Base-by-base conservation (phyloP, 2,329 filamentous ascomycete species). In the Clathrospora elynae region DNA sequence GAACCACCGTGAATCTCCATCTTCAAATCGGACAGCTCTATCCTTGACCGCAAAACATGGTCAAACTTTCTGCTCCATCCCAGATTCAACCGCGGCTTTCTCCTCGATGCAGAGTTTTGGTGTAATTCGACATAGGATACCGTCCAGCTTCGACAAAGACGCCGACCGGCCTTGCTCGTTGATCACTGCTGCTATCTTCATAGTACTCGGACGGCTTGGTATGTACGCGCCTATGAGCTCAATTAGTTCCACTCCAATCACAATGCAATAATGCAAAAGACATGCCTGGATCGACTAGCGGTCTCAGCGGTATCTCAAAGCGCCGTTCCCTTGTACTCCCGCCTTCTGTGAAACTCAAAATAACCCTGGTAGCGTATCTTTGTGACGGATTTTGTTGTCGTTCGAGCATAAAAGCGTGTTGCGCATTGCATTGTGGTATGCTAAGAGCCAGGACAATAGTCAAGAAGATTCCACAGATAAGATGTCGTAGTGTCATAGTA, bases 11-110 rank as follows among this genome's bases (percentile, higher is more conserved):
- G 52, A 61, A 1, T 46, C 36, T 8, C 48, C 34, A 22, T 56
- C 46, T 13, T 63, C 58, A 33, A 73, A 62, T 3, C 49, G 50
- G 11, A 73, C 62, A 19, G 56, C 30, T 5, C 59, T 64, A 36
- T 73, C 70, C 13, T 34, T 43, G 6, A 55, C 42, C 34, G 55
- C 56, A 35, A 73, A 69, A 46, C 53, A 49, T 10, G 59, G 49
- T 53, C 49, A 61, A 17, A 36, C 47, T 23, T 42, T 36, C 19
- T 45, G 13, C 38, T 47, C 35, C n/a, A 25, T 14, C 3, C 34
- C 50, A n/a, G 25, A 30, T 9, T 24, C 32, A 4, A 34, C 12
- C 20, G 36, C 46, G 34, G 30, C 51, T 25, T 31, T 45, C 37
- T 61, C 59, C 26, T 61, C 46, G 4, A 12, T 29, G 22, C 38